These are phyloP conservation scores for Scheffersomyces illinoinensis DNA, from an alignment of 1,139 yeast species.

Conservation along the genomic window DNA sequence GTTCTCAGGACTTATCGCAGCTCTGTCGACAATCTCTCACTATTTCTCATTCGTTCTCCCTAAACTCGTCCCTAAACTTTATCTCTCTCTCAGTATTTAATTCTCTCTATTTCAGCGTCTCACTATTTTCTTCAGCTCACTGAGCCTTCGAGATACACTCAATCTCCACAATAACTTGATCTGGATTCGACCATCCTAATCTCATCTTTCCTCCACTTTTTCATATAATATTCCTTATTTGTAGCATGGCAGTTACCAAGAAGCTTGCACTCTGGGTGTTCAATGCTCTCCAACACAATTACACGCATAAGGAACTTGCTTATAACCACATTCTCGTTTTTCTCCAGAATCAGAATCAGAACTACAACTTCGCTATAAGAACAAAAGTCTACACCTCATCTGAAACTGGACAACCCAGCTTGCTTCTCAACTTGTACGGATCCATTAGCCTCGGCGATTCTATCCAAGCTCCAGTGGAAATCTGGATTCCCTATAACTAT, in stretches of 20 bases:
- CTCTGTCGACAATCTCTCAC: no score
- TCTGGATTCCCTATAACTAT: slow-evolving; percentile 78
- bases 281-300: slow-evolving; percentile 52
- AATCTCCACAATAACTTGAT: not conserved
- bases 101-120: not conserved
- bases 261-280: slow-evolving; percentile 45
- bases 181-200: not conserved
- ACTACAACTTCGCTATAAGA: slow-evolving; percentile 53
- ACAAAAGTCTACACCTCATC: slow-evolving; percentile 68
- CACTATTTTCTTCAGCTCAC: not conserved
- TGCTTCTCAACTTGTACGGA: slow-evolving; percentile 69
- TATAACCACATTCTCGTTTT: slow-evolving; percentile 64
- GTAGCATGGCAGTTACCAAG: slow-evolving; percentile 3
- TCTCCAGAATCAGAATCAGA: slow-evolving; percentile 47
- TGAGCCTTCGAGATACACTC: not conserved
- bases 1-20: no score
- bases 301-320: slow-evolving; percentile 47
- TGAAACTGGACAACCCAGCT: slow-evolving; percentile 55
- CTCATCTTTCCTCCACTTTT: not conserved
- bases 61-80: not conserved
- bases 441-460: slow-evolving; percentile 36
- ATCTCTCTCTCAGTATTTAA: not conserved
- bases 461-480: slow-evolving; percentile 57
- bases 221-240: not conserved
- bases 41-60: no score